These are phyloP conservation scores for Cladophialophora carrionii DNA, from an alignment of 2,329 filamentous ascomycete genomes.

Conservation along the genomic window DNA sequence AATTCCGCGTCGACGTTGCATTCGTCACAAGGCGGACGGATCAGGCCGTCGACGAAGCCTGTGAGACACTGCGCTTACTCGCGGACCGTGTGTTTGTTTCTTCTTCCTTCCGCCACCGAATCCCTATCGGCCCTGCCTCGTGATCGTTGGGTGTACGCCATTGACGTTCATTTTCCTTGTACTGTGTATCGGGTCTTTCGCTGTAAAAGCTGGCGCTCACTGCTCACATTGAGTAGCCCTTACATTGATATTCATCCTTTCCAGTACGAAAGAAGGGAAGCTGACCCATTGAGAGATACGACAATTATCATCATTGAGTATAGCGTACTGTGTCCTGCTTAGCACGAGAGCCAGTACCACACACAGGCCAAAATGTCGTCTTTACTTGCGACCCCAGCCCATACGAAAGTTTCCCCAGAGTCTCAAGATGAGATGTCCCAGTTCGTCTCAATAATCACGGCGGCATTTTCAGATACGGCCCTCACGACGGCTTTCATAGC, in stretches of 20 bases:
- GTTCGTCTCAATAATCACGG: conserved; percentile 34
- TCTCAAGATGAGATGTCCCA: conserved; percentile 23
- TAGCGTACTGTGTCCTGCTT: background rate
- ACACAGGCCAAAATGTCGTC: conserved; percentile 6
- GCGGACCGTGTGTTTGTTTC: background rate
- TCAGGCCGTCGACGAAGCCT: background rate
- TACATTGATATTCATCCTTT: background rate
- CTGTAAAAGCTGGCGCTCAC: background rate
- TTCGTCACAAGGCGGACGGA: conserved; percentile 21
- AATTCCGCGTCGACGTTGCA: conserved; percentile 11
- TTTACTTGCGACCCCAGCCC: conserved; percentile 4
- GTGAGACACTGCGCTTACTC: conserved; percentile 11
- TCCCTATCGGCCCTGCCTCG: background rate
- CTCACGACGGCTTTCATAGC: conserved; percentile 35
- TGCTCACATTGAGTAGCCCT: background rate
- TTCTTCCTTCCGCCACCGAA: background rate
- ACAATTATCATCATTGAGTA: background rate
- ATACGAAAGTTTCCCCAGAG: conserved; percentile 20
- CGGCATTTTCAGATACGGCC: conserved; percentile 27
- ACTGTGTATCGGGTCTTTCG: background rate
- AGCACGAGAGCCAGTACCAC: background rate
- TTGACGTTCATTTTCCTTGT: background rate
- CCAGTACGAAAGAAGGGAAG: background rate
- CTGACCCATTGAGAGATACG: background rate
- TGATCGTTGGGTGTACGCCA: background rate